Evolutionary conservation across 345 rosid genomes (phyloP).

Genomic region (Zanthoxylum bungeanum): DNA sequence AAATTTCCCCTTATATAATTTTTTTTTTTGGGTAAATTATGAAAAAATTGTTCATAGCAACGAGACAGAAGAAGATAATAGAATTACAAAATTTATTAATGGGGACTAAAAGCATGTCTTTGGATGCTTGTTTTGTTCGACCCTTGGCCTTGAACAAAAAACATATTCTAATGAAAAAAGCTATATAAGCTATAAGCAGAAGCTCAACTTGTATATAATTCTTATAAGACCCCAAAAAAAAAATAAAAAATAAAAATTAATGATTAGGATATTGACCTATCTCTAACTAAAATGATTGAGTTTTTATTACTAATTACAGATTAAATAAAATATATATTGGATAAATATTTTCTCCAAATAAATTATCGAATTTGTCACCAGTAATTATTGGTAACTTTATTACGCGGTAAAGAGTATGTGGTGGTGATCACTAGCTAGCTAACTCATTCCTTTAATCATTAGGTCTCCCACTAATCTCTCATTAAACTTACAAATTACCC

Average conservation of each 20-base stretch:
- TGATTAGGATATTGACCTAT: constrained; percentile 4
- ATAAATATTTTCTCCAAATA: too few relatives aligned
- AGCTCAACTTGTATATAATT: neutral
- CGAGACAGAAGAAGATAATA: too few relatives aligned
- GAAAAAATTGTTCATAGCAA: too few relatives aligned
- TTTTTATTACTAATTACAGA: neutral
- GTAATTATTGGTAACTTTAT: constrained; percentile 13
- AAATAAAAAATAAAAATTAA: neutral
- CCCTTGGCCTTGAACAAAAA: too few relatives aligned
- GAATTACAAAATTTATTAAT: too few relatives aligned
- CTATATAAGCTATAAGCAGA: too few relatives aligned
- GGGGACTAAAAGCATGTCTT: constrained; percentile 19
- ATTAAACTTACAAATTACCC: neutral
- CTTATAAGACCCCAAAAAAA: too few relatives aligned
- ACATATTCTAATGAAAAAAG: too few relatives aligned
- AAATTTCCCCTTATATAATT: too few relatives aligned
- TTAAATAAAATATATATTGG: neutral
- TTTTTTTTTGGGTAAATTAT: too few relatives aligned
- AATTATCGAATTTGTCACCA: neutral
- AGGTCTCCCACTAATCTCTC: constrained; percentile 21
- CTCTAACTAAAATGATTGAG: too few relatives aligned
- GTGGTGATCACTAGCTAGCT: neutral
- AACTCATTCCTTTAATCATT: constrained; percentile 20
- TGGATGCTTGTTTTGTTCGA: constrained; percentile 18
- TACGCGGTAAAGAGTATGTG: neutral